Conservation (phyloP, 176 grass and related monocot genomes). For the Bolboschoenus planiculmis region DNA sequence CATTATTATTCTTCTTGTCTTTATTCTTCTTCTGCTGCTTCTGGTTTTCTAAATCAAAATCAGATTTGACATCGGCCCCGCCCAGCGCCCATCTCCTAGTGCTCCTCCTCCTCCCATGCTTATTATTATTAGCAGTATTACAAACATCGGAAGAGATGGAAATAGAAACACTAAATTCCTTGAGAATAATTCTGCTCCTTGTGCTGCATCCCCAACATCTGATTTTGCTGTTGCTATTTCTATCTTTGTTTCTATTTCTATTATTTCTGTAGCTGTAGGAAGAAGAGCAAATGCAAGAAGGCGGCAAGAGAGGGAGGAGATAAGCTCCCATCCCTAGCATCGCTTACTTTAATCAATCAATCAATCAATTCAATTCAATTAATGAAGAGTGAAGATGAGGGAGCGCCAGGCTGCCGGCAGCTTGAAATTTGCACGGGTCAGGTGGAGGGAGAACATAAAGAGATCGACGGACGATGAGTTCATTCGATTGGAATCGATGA, state of each 20-base stretch:
- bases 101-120: background rate
- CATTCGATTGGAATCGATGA: background rate
- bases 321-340: background rate
- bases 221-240: background rate
- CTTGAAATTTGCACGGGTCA: background rate
- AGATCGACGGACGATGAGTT: background rate
- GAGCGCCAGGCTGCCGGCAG: background rate
- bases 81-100: background rate
- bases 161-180: background rate
- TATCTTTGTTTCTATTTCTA: background rate
- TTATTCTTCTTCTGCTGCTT: background rate
- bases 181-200: background rate
- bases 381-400: background rate
- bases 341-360: background rate
- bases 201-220: background rate
- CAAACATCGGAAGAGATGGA: background rate
- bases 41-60: background rate
- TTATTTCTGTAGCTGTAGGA: background rate
- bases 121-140: background rate
- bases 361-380: background rate
- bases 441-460: background rate
- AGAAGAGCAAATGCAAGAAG: background rate
- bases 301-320: background rate
- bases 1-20: background rate
- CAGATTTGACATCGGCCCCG: background rate